Percentiles rank a stretch among this genome's conserved stretches.
phyloP scores from a whole-genome alignment of 2,329 filamentous ascomycete genomes.

The Ustilaginoidea virens region DNA sequence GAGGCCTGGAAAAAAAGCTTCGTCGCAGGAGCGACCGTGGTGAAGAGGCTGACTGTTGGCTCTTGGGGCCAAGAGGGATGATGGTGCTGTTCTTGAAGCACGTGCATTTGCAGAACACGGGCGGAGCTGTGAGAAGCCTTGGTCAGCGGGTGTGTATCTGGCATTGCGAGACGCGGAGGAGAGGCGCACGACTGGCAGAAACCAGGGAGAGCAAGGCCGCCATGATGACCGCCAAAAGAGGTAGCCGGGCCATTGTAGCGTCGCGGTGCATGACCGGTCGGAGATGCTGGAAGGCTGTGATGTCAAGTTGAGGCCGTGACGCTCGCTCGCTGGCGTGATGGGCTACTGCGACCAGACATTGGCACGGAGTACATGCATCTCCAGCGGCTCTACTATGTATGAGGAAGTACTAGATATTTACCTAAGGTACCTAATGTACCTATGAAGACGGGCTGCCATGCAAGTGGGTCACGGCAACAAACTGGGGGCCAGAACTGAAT shows the following conservation, averaged over 20 bases:
- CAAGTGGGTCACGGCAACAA: too few species aligned
- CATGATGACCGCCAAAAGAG: conserved; percentile 20
- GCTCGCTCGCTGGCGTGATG: too few species aligned
- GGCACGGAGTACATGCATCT: too few species aligned
- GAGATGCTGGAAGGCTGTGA: too few species aligned
- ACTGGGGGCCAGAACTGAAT: too few species aligned
- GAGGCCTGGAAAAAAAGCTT: conserved; percentile 9
- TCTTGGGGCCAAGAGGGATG: conserved; percentile 37
- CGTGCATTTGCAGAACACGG: conserved; percentile 55
- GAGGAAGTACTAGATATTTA: too few species aligned
- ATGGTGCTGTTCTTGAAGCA: conserved; percentile 57
- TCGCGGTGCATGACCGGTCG: background rate
- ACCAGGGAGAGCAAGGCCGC: conserved; percentile 18
- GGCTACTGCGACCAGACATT: too few species aligned
- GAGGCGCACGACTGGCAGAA: conserved; percentile 26
- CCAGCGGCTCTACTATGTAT: too few species aligned
- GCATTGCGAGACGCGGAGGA: conserved; percentile 1
- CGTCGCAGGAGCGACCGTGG: conserved; percentile 9
- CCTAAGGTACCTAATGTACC: too few species aligned
- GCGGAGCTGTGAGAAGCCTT: conserved; percentile 29
- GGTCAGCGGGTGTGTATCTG: conserved; percentile 9
- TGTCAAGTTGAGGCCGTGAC: too few species aligned
- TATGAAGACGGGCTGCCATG: too few species aligned
- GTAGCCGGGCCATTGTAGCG: conserved; percentile 24
- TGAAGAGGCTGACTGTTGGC: conserved; percentile 16